Conservation (phyloP, 768 basidiomycete species). For the Kwoniella sp. region DNA sequence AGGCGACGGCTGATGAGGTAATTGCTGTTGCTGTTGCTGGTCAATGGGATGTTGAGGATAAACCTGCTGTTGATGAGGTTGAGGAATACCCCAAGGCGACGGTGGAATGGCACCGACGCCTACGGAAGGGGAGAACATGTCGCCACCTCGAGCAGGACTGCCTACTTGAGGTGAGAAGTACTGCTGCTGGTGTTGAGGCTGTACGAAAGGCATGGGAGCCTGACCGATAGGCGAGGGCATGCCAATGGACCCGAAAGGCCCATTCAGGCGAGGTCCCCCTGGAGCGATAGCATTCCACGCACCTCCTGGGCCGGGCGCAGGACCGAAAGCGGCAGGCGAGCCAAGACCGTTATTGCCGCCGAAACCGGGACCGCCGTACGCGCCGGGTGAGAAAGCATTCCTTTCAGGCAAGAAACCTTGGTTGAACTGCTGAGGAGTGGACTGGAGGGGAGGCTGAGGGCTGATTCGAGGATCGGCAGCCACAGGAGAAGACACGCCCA, state of each 20-base stretch:
- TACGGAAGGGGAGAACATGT: conserved; percentile 40
- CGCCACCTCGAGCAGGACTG: conserved; percentile 25
- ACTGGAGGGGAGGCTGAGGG: conserved; percentile 21
- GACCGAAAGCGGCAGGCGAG: conserved; percentile 18
- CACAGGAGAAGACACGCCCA: conserved; percentile 19
- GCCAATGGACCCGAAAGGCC: conserved; percentile 27
- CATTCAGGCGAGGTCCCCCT: conserved; percentile 18
- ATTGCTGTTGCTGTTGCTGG: conserved; percentile 15
- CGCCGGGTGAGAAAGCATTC: conserved; percentile 17
- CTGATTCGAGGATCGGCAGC: conserved; percentile 19
- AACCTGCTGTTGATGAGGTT: conserved; percentile 17
- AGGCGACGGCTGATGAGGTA: conserved; percentile 21
- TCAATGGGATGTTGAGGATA: conserved; percentile 16
- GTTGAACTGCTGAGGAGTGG: conserved; percentile 22
- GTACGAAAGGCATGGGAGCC: conserved; percentile 19
- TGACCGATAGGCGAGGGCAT: conserved; percentile 35
- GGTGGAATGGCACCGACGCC: conserved; percentile 43
- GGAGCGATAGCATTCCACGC: conserved; percentile 10
- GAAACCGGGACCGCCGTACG: conserved; percentile 11
- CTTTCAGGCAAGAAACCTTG: conserved; percentile 27
- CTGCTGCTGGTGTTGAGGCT: conserved; percentile 24
- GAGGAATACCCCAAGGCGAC: conserved; percentile 46
- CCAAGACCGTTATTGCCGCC: conserved; percentile 5
- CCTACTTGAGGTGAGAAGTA: conserved; percentile 36
- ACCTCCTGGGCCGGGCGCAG: conserved; percentile 22